These are phyloP conservation scores for Pichia californica DNA, from an alignment of 805 yeast genomes.

Conservation along the genomic window DNA sequence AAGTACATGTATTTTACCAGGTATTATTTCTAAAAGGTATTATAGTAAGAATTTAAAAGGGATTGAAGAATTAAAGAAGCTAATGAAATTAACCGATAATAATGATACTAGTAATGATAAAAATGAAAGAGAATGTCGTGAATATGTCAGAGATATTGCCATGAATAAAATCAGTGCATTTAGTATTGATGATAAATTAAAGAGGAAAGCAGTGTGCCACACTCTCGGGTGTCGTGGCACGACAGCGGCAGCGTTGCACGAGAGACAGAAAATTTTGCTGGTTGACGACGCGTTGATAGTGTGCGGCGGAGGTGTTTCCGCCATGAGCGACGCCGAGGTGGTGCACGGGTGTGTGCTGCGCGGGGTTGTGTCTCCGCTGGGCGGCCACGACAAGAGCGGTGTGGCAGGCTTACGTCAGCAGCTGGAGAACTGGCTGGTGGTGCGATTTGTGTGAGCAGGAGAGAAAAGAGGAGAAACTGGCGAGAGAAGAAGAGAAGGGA, in stretches of 20 bases:
- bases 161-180: not conserved
- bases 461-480: not conserved
- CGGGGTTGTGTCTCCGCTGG: slow-evolving; percentile 18
- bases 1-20: slow-evolving; percentile 53
- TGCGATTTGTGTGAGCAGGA: not conserved
- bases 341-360: slow-evolving; percentile 36
- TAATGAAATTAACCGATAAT: no score
- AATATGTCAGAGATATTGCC: not conserved
- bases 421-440: not conserved
- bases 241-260: not conserved
- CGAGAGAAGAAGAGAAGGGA: no score
- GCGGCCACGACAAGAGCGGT: not conserved
- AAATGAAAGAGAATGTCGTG: not conserved
- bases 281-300: slow-evolving; percentile 47
- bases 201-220: not conserved
- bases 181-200: not conserved
- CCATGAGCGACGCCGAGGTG: slow-evolving; percentile 43
- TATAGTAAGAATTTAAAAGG: not conserved
- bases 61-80: not conserved
- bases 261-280: slow-evolving; percentile 10
- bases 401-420: slow-evolving; percentile 3
- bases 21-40: slow-evolving; percentile 9
- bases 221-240: slow-evolving; percentile 1
- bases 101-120: no score
- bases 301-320: slow-evolving; percentile 41